Evolutionary conservation across 2,329 filamentous ascomycete species (phyloP).

Genomic region (Eurotiales sp.): DNA sequence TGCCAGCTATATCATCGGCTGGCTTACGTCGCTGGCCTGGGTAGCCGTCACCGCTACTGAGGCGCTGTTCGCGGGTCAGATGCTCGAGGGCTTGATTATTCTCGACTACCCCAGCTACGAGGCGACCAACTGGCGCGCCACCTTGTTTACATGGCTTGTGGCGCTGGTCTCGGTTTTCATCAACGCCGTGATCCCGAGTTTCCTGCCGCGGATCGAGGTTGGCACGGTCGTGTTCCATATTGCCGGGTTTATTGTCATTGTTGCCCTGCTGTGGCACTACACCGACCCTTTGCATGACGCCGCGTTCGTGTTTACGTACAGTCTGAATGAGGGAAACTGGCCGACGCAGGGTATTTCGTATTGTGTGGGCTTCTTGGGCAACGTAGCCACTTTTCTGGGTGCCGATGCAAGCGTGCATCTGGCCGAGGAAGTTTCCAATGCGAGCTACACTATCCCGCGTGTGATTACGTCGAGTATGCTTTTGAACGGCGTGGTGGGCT

Average conservation of each 20-base stretch:
- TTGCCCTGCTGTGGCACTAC: constrained; percentile 42
- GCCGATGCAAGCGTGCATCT: constrained; percentile 29
- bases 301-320: constrained; percentile 37
- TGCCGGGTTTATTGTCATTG: constrained; percentile 40
- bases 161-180: constrained; percentile 38
- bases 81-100: constrained; percentile 45
- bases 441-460: constrained; percentile 48
- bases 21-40: constrained; percentile 43
- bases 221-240: constrained; percentile 42
- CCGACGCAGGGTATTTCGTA: constrained; percentile 33
- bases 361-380: constrained; percentile 38
- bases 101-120: constrained; percentile 40
- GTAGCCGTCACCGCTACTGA: constrained; percentile 41
- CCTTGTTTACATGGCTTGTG: constrained; percentile 41
- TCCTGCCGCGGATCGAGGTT: constrained; percentile 35
- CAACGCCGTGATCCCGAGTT: constrained; percentile 40
- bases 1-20: constrained; percentile 43
- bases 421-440: constrained; percentile 44
- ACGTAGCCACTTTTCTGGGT: constrained; percentile 40
- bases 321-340: constrained; percentile 43
- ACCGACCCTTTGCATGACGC: constrained; percentile 33
- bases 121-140: constrained; percentile 43
- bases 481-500: constrained; percentile 52
- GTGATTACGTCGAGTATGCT: constrained; percentile 49
- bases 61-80: constrained; percentile 43